Conservation (phyloP, 2,329 filamentous ascomycete genomes). For the Penicillium sp. region DNA sequence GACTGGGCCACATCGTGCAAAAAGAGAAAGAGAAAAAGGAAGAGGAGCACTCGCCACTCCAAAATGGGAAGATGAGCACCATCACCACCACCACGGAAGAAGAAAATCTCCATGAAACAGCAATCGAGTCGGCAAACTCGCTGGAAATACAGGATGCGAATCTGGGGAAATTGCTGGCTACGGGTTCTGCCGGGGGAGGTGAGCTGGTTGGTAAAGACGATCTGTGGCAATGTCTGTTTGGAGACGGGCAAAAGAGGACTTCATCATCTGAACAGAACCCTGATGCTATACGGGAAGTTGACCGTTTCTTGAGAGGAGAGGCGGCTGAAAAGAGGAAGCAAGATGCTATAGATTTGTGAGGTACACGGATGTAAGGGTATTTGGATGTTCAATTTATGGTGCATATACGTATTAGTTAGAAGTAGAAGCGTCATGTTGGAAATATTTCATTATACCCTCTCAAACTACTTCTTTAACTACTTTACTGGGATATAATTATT, state of each 20-base stretch:
- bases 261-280: constrained; percentile 18
- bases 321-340: constrained; percentile 49
- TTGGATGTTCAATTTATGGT: not conserved
- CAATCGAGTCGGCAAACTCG: constrained; percentile 79
- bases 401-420: no score
- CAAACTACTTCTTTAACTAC: no score
- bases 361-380: not conserved
- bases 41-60: constrained; percentile 26
- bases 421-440: no score
- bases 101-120: constrained; percentile 51
- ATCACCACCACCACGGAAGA: constrained; percentile 8
- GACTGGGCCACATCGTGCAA: constrained; percentile 69
- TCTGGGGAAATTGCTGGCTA: constrained; percentile 63
- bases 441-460: no score
- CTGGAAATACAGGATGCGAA: constrained; percentile 73
- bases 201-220: constrained; percentile 76
- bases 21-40: constrained; percentile 38
- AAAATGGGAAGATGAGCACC: constrained; percentile 14
- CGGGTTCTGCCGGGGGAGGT: constrained; percentile 65
- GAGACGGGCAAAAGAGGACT: constrained; percentile 41
- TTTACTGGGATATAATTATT: no score
- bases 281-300: constrained; percentile 43
- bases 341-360: not conserved
- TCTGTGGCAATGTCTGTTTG: constrained; percentile 86
- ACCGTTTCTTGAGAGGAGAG: constrained; percentile 50